Percentiles rank a stretch among this genome's conserved stretches.
Evolutionary conservation across 345 rosid species (phyloP).

Genomic region (Brassica nigra): DNA sequence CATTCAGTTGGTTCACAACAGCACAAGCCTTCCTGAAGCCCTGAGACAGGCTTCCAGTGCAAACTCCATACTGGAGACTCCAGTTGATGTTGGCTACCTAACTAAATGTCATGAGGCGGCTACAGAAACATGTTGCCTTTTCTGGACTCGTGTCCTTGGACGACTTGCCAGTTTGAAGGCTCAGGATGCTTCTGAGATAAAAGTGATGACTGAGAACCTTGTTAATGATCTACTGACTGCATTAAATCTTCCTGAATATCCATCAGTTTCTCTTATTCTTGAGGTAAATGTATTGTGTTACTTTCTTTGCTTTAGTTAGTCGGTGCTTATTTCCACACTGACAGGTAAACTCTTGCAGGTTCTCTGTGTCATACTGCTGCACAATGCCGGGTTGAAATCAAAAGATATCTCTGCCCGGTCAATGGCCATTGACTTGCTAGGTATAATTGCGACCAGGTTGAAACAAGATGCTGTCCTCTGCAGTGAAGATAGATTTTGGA

Average conservation of each 20-base stretch:
- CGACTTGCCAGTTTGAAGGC: conserved; percentile 77
- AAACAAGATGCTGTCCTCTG: conserved; percentile 78
- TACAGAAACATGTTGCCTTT: conserved; percentile 90
- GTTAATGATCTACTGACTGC: conserved; percentile 87
- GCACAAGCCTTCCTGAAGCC: conserved; percentile 87
- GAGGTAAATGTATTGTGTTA: conserved; percentile 60
- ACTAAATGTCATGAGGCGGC: conserved; percentile 79
- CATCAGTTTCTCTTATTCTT: conserved; percentile 86
- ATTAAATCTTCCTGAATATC: conserved; percentile 92
- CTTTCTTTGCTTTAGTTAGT: conserved; percentile 18
- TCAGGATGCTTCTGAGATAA: conserved; percentile 95
- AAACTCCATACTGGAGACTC: conserved; percentile 58
- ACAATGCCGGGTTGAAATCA: conserved; percentile 96
- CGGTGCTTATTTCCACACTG: conserved; percentile 28
- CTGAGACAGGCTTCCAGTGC: conserved; percentile 63
- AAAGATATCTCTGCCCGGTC: conserved; percentile 85
- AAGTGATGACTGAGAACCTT: conserved; percentile 88
- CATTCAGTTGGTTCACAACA: conserved; percentile 90
- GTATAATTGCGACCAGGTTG: conserved; percentile 88
- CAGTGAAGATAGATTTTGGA: conserved; percentile 64
- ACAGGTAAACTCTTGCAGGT: conserved; percentile 63
- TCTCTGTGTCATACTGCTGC: conserved; percentile 90
- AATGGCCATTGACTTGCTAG: conserved; percentile 95
- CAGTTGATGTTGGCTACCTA: conserved; percentile 69
- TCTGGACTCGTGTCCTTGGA: conserved; percentile 97